Conservation (phyloP, 179 eudicot species). For the Beta corolliflora region DNA sequence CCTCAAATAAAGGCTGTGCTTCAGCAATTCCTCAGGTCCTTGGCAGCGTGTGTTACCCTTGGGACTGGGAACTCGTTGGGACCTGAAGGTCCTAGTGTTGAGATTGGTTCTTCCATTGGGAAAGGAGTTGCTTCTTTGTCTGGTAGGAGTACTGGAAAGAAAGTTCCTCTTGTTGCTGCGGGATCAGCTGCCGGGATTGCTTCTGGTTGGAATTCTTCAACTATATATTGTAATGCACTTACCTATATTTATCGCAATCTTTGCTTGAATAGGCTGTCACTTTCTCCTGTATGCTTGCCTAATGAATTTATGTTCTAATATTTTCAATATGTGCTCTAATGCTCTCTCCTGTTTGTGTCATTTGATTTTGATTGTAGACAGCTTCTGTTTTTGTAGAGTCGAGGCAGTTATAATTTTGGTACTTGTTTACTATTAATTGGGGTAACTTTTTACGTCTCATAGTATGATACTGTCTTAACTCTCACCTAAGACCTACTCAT, state of each 20-base stretch:
- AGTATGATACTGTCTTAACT: too few relatives aligned
- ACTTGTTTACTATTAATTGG: too few relatives aligned
- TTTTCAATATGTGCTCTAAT: neutral
- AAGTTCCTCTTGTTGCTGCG: slow-evolving; percentile 83
- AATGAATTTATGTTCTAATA: neutral
- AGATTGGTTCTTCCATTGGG: slow-evolving; percentile 89
- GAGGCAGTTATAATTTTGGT: neutral
- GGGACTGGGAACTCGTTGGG: slow-evolving; percentile 98
- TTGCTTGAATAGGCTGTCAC: neutral
- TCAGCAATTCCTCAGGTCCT: slow-evolving; percentile 66
- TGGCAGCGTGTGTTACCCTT: slow-evolving; percentile 89
- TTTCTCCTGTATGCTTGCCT: neutral
- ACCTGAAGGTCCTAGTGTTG: slow-evolving; percentile 99
- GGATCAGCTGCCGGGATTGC: slow-evolving; percentile 99
- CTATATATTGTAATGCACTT: slow-evolving; percentile 33
- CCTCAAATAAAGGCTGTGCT: slow-evolving; percentile 44
- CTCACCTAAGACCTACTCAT: neutral
- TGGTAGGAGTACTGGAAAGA: slow-evolving; percentile 48
- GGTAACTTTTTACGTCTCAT: neutral
- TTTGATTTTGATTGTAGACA: neutral
- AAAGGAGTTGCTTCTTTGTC: slow-evolving; percentile 65
- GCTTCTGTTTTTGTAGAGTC: neutral
- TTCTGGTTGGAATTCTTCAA: slow-evolving; percentile 69
- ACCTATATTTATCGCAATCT: slow-evolving; percentile 14
- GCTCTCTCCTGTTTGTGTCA: neutral